phyloP scores from a whole-genome alignment of 768 basidiomycete species.

The Pleurotus sapidus region DNA sequence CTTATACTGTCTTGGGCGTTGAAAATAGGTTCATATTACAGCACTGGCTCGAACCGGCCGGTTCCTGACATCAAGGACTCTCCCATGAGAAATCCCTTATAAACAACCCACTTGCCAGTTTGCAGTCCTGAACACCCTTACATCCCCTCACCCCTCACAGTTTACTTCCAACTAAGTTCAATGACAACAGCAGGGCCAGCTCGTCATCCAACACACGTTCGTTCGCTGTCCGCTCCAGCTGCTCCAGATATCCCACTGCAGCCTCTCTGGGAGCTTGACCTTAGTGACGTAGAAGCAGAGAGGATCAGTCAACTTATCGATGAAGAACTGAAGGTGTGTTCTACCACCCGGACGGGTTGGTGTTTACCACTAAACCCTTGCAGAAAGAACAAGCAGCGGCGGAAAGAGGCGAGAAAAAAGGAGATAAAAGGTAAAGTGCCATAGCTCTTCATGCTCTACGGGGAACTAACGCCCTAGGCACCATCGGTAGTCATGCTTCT shows the following conservation, averaged over 20 bases:
- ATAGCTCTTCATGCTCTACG: constrained; percentile 3
- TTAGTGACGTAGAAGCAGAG: constrained; percentile 34
- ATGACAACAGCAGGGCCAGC: not conserved
- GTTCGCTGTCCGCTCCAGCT: not conserved
- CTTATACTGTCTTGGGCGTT: too few species aligned
- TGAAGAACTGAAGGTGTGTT: constrained; percentile 50
- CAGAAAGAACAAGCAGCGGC: constrained; percentile 49
- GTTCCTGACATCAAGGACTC: too few species aligned
- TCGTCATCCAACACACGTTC: not conserved
- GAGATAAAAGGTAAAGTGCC: constrained; percentile 47
- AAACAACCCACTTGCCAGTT: too few species aligned
- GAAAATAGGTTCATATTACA: too few species aligned
- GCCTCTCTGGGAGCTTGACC: constrained; percentile 4
- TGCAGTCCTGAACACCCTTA: too few species aligned
- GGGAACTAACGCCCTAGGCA: too few species aligned
- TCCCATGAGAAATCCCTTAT: too few species aligned
- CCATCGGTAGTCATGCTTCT: constrained; percentile 58
- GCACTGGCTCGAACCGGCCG: too few species aligned
- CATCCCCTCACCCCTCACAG: too few species aligned
- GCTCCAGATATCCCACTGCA: not conserved
- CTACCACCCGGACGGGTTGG: not conserved
- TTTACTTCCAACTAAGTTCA: too few species aligned
- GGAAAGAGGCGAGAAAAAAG: constrained; percentile 40
- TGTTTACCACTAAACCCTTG: not conserved
- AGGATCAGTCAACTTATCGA: constrained; percentile 51